Conservation (phyloP, 2,329 filamentous ascomycete genomes). For the Penicillium occitanis region DNA sequence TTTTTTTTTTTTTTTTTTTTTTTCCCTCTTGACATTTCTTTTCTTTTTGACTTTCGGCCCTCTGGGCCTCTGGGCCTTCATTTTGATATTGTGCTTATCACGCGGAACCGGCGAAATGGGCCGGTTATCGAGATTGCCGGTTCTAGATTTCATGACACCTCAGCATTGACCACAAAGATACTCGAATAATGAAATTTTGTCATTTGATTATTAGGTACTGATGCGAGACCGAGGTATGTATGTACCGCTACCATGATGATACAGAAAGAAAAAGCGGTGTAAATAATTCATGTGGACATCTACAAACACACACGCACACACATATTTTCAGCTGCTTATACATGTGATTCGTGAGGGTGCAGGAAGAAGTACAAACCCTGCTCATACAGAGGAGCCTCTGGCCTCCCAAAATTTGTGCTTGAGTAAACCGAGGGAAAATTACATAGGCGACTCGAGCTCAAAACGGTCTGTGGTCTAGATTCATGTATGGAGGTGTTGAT, state of each 20-base stretch:
- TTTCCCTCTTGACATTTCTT: neutral
- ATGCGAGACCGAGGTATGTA: neutral
- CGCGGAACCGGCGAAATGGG: constrained; percentile 4
- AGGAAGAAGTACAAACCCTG: neutral
- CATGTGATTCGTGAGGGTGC: neutral
- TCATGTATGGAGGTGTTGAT: neutral
- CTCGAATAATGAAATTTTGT: neutral
- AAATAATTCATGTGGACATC: neutral
- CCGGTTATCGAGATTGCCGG: neutral
- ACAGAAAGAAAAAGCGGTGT: neutral
- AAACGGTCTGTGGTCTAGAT: neutral
- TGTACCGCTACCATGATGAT: neutral
- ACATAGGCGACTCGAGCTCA: neutral
- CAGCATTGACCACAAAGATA: neutral
- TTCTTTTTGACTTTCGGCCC: neutral
- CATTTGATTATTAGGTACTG: neutral
- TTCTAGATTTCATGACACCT: neutral
- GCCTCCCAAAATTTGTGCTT: neutral
- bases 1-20: constrained; percentile 35
- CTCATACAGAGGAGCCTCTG: neutral
- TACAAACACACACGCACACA: neutral
- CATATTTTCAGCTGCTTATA: neutral
- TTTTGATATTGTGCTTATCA: constrained; percentile 1
- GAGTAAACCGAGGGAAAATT: neutral
- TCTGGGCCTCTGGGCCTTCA: neutral